Evolutionary conservation across 768 basidiomycete genomes (phyloP).

Genomic region (Mycena indigotica): DNA sequence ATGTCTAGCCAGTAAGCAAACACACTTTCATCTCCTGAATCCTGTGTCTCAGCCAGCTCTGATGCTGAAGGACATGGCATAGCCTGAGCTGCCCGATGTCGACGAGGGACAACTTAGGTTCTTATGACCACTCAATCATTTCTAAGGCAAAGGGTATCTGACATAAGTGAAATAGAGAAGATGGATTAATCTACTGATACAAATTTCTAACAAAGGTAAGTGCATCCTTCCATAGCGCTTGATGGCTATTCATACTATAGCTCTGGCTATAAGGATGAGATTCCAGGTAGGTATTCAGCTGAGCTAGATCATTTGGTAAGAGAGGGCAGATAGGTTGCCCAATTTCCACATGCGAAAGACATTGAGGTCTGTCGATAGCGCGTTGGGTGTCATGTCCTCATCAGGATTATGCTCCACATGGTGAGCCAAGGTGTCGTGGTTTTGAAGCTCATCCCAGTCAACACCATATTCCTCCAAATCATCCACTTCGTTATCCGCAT

Average conservation of each 20-base stretch:
- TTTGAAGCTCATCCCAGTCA: conserved; percentile 9
- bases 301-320: background rate
- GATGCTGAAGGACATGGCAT: background rate
- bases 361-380: conserved; percentile 8
- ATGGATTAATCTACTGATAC: background rate
- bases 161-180: background rate
- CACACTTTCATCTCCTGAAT: background rate
- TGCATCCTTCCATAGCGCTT: conserved; percentile 1
- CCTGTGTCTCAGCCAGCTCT: background rate
- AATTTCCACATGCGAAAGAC: conserved; percentile 10
- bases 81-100: too few relatives aligned
- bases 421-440: conserved; percentile 1
- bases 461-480: conserved; percentile 5
- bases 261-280: background rate
- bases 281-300: background rate
- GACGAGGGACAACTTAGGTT: background rate
- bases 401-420: background rate
- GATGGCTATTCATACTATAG: conserved; percentile 11
- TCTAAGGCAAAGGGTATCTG: background rate
- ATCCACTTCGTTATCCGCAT: background rate
- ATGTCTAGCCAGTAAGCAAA: background rate
- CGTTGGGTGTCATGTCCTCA: background rate
- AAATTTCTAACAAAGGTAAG: conserved; percentile 6
- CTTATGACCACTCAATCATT: background rate
- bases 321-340: conserved; percentile 1